phyloP scores from a whole-genome alignment of 345 rosid species.

The Gossypium australe region DNA sequence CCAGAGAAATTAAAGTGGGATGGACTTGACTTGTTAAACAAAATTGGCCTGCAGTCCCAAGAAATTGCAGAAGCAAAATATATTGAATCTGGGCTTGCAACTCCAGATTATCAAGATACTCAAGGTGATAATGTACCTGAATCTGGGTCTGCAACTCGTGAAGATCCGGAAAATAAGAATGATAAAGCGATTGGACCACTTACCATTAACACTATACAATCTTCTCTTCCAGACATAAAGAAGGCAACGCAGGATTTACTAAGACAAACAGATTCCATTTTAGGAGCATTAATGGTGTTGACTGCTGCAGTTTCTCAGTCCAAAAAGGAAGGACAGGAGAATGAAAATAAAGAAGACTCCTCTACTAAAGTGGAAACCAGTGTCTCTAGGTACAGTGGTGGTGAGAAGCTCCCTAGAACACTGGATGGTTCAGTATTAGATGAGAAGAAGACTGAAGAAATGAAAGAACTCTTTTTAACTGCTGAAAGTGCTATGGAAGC shows the following conservation, averaged over 20 bases:
- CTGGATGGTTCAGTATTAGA: conserved; percentile 34
- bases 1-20: conserved; percentile 73
- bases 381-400: conserved; percentile 19
- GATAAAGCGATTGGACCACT: conserved; percentile 33
- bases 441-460: conserved; percentile 77
- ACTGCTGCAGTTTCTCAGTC: conserved; percentile 66
- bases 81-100: conserved; percentile 87
- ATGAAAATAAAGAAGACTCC: conserved; percentile 17
- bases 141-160: conserved; percentile 69
- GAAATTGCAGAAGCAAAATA: conserved; percentile 69
- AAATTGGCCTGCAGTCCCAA: conserved; percentile 64
- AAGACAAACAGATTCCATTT: conserved; percentile 76
- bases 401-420: conserved; percentile 36
- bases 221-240: conserved; percentile 76
- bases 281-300: conserved; percentile 88
- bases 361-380: conserved; percentile 19
- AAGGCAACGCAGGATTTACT: conserved; percentile 74
- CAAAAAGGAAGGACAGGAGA: conserved; percentile 46
- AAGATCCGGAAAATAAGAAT: conserved; percentile 33
- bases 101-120: conserved; percentile 37
- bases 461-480: conserved; percentile 69
- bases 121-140: conserved; percentile 50
- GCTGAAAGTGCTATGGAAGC: conserved; percentile 99
- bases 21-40: conserved; percentile 60
- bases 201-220: conserved; percentile 30